phyloP scores from a whole-genome alignment of 768 basidiomycete genomes.

The Sporobolomyces pararoseus region DNA sequence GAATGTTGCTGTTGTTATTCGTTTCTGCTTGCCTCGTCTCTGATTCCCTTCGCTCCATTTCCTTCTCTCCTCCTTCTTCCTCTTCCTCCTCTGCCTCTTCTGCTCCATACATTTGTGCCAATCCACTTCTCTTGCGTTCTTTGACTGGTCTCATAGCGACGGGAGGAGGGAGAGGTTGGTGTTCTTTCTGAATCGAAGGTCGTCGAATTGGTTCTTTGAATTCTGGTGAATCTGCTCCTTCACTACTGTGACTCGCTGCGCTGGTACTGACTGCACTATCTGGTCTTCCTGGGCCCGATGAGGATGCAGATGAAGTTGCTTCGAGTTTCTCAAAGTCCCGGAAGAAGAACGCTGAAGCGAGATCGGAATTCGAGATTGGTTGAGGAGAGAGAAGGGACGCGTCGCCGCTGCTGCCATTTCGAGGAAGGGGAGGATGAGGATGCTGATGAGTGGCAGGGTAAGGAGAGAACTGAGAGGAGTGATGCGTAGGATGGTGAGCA shows the following conservation, averaged over 20 bases:
- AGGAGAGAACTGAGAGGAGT: slow-evolving; percentile 17
- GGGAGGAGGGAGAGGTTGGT: not conserved
- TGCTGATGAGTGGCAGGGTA: slow-evolving; percentile 7
- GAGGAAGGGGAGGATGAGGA: not conserved
- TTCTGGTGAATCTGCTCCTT: not conserved
- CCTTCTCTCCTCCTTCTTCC: not conserved
- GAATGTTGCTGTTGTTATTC: too few relatives aligned
- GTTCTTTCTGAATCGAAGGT: not conserved
- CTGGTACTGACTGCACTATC: not conserved
- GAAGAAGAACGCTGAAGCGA: slow-evolving; percentile 28
- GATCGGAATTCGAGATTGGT: not conserved
- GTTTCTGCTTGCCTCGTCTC: too few relatives aligned
- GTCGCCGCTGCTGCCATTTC: not conserved
- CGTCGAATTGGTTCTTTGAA: slow-evolving; percentile 1
- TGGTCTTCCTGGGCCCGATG: not conserved
- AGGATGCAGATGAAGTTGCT: not conserved
- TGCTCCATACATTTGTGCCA: slow-evolving; percentile 14
- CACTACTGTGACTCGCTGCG: slow-evolving; percentile 5
- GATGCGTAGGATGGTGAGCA: slow-evolving; percentile 30
- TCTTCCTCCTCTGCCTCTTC: slow-evolving; percentile 3
- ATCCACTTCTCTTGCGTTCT: slow-evolving; percentile 9
- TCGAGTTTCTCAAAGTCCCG: slow-evolving; percentile 18
- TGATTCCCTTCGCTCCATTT: too few relatives aligned
- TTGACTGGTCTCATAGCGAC: not conserved
- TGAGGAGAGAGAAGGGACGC: not conserved